Base-by-base conservation (phyloP, 1,284 basidiomycete species). In the Stygiomarasmius scandens region DNA sequence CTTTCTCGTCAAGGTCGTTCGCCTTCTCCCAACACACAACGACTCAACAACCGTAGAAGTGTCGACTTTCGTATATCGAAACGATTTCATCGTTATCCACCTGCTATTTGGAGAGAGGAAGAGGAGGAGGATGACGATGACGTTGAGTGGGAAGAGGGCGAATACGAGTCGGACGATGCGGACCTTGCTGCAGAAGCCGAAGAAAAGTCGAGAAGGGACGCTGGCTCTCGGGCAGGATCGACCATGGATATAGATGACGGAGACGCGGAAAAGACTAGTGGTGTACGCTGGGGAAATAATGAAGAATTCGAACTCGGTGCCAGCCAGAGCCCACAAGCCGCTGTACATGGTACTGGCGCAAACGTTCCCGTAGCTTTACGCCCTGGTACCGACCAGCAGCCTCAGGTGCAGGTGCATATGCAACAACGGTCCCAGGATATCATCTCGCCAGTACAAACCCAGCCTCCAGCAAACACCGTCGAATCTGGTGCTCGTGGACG, bases 111-210 rank as follows among this genome's bases (percentile, higher is more conserved):
- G 92, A 82, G 84, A 16, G 50, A 49, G 54, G 89, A 90, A 32
- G 89, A 89, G 0, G 92, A 94, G 52, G 86, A 89, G 24, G 89
- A 92, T 25, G 86, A 88, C 1, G 86, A 87, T 24, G 87, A 90
- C 27, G 71, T 78, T 0, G 88, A 91, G 56, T 92, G 87, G 83
- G 87, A 90, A 45, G 85, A 87, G 32, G 89, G 86, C n/a, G 81
- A 78, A 10, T 89, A 89, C 55, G 81, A 85, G 61, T 85, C 86
- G 47, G 87, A 90, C 66, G 89, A 90, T 57, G 70, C 77, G 0
- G 81, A 80, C 12, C 74, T 89, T 34, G 84, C 80, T 1, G 81
- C 82, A 54, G 87, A 87, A 61, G 65, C 71, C 12, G 63, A 60
- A 66, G 69, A 70, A 56, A 70, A 73, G 47, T 67, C 73, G 51